Percentiles rank a stretch among this genome's conserved stretches.
Conservation (phyloP, 768 basidiomycete species). For the Myochromella boudieri region DNA sequence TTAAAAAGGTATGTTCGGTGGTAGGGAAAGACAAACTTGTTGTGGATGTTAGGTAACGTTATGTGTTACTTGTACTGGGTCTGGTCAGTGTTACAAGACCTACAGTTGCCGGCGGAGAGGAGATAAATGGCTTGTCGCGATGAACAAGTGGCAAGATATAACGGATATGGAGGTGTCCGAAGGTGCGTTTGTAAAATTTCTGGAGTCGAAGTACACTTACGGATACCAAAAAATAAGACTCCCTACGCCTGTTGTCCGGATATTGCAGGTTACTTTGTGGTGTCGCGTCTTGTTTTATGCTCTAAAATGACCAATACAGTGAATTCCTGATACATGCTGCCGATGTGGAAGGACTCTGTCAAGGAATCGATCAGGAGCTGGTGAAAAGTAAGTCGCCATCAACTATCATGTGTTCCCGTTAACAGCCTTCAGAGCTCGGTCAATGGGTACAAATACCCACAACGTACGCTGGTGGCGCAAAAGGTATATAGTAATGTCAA, state of each 20-base stretch:
- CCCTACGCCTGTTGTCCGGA: slow-evolving; percentile 70
- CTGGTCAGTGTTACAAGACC: background rate
- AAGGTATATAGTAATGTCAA: slow-evolving; percentile 47
- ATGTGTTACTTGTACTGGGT: background rate
- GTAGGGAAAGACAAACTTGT: slow-evolving; percentile 89
- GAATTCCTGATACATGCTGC: slow-evolving; percentile 97
- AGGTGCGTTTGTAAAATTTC: slow-evolving; percentile 42
- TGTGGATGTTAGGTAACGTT: slow-evolving; percentile 85
- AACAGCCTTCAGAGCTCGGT: slow-evolving; percentile 62
- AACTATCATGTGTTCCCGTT: slow-evolving; percentile 3
- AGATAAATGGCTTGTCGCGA: slow-evolving; percentile 88
- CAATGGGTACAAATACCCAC: slow-evolving; percentile 91
- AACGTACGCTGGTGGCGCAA: slow-evolving; percentile 97
- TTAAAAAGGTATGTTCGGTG: slow-evolving; percentile 56
- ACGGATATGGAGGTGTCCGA: slow-evolving; percentile 91
- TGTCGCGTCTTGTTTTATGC: background rate
- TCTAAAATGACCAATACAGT: slow-evolving; percentile 36
- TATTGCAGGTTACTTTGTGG: slow-evolving; percentile 66
- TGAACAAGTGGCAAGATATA: slow-evolving; percentile 98
- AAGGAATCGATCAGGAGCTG: slow-evolving; percentile 91
- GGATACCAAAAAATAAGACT: slow-evolving; percentile 46
- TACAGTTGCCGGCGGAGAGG: slow-evolving; percentile 80
- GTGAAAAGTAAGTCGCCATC: slow-evolving; percentile 60
- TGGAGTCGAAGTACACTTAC: too few species aligned
- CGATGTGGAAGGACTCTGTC: slow-evolving; percentile 97